These are phyloP conservation scores for Eucalyptus urophylla DNA, from an alignment of 345 rosid species.

Conservation along the genomic window DNA sequence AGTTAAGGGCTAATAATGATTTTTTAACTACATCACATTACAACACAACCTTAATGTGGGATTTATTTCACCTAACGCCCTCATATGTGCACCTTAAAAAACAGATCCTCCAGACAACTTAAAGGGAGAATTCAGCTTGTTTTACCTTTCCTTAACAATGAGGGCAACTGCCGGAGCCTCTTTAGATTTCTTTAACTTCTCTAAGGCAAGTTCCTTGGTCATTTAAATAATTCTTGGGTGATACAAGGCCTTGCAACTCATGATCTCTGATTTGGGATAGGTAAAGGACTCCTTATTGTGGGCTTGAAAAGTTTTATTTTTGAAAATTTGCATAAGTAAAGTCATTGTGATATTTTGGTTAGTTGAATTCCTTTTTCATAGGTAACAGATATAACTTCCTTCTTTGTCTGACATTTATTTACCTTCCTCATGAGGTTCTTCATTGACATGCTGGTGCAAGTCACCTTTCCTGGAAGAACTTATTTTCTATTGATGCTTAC, in stretches of 20 bases:
- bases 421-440: neutral
- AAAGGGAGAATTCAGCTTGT: neutral
- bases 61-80: neutral
- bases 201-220: neutral
- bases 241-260: neutral
- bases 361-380: neutral
- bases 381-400: neutral
- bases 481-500: neutral
- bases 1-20: neutral
- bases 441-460: neutral
- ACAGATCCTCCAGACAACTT: neutral
- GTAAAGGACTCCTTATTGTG: neutral
- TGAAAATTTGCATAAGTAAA: neutral
- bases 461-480: neutral
- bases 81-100: neutral
- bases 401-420: neutral
- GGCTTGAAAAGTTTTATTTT: neutral
- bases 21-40: neutral
- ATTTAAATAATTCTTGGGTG: neutral
- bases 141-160: neutral
- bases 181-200: neutral
- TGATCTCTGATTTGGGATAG: neutral
- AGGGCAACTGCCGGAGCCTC: neutral
- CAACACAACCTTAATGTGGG: neutral
- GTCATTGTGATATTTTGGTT: neutral